phyloP scores from a whole-genome alignment of 164 flowering plant species.

The Cinnamomum micranthum region DNA sequence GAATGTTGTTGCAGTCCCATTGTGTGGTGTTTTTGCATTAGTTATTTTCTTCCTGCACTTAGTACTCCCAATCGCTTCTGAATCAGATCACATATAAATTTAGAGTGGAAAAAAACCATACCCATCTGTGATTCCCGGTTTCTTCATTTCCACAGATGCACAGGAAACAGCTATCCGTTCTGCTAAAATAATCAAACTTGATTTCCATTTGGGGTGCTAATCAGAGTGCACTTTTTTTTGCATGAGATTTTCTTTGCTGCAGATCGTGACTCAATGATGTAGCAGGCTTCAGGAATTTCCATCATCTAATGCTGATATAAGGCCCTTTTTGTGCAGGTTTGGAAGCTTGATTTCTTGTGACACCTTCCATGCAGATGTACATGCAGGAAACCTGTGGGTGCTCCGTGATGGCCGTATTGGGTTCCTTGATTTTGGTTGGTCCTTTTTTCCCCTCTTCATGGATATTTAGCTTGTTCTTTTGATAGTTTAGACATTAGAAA shows the following conservation, averaged over 20 bases:
- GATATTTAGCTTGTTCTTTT: not conserved
- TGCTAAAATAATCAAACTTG: not conserved
- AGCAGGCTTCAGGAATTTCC: not conserved
- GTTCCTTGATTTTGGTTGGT: slow-evolving; percentile 88
- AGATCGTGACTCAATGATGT: not conserved
- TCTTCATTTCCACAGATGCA: not conserved
- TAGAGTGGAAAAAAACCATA: not conserved
- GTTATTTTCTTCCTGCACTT: not conserved
- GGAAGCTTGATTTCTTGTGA: slow-evolving; percentile 97
- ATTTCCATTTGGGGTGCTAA: not conserved
- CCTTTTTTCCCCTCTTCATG: not conserved
- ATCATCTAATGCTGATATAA: not conserved
- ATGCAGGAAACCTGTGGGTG: slow-evolving; percentile 93
- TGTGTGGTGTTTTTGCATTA: not conserved
- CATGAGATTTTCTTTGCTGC: not conserved
- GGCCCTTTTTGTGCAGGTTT: slow-evolving; percentile 56
- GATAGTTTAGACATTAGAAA: not conserved
- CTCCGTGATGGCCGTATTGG: slow-evolving; percentile 97
- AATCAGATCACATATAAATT: not conserved
- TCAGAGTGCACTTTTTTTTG: not conserved
- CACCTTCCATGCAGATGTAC: slow-evolving; percentile 95
- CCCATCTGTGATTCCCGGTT: not conserved
- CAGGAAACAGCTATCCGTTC: not conserved
- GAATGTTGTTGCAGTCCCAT: not conserved
- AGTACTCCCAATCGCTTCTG: not conserved